Conservation (phyloP, 2,329 filamentous ascomycete genomes). For the Peltaster fructicola region DNA sequence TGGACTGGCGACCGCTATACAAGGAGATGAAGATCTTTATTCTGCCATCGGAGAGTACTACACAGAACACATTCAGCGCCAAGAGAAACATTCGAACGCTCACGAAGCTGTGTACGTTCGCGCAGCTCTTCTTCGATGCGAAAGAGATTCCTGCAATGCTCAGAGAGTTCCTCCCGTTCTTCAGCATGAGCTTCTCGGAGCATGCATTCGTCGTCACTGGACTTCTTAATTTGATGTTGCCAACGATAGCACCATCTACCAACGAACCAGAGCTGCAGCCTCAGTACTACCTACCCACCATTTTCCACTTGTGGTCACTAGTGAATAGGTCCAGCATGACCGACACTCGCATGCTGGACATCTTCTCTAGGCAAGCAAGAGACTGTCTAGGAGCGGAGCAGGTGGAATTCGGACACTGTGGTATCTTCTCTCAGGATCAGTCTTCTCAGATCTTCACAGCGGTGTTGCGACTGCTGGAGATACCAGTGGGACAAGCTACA, state of each 20-base stretch:
- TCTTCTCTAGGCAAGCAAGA: conserved; percentile 70
- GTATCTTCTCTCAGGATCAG: conserved; percentile 83
- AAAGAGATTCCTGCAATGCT: conserved; percentile 58
- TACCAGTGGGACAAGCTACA: conserved; percentile 87
- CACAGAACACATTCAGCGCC: conserved; percentile 35
- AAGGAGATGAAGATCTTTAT: conserved; percentile 84
- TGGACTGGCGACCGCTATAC: conserved; percentile 90
- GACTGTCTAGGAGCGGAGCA: conserved; percentile 62
- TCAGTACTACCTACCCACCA: conserved; percentile 74
- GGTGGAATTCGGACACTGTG: conserved; percentile 67
- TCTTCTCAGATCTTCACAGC: conserved; percentile 86
- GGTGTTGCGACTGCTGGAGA: conserved; percentile 74
- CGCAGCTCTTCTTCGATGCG: conserved; percentile 84
- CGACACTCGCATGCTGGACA: conserved; percentile 75
- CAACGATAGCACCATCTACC: conserved; percentile 60
- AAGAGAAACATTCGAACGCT: conserved; percentile 55
- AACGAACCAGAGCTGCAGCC: conserved; percentile 63
- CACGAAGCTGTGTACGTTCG: conserved; percentile 77
- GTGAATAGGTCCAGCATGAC: conserved; percentile 77
- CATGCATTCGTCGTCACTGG: conserved; percentile 88
- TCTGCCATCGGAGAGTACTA: conserved; percentile 61
- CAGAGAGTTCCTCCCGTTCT: conserved; percentile 40
- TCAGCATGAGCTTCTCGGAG: conserved; percentile 82
- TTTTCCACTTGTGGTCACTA: conserved; percentile 93
- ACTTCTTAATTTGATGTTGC: conserved; percentile 70